A percentile compares a stretch with the other conserved stretches of the same genome.
phyloP scores from a whole-genome alignment of 768 basidiomycete species.

The Suillus cothurnatus region DNA sequence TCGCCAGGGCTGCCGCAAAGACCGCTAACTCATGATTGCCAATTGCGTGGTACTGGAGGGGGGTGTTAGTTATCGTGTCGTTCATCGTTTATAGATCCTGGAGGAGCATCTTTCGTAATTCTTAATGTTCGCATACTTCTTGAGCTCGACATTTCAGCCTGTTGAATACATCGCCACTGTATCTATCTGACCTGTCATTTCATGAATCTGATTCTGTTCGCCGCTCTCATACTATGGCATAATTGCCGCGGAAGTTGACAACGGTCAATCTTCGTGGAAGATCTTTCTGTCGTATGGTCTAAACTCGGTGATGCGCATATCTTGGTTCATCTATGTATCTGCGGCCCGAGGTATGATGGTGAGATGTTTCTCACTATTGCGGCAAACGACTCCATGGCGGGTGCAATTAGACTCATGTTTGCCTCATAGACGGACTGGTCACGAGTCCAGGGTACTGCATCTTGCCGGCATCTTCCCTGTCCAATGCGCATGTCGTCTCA shows the following conservation, averaged over 20 bases:
- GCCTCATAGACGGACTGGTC: background rate
- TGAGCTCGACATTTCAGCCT: slow-evolving; percentile 1
- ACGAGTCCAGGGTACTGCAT: background rate
- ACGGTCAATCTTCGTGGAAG: background rate
- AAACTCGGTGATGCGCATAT: background rate
- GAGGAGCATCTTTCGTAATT: slow-evolving; percentile 5
- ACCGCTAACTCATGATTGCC: background rate
- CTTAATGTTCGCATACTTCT: slow-evolving; percentile 7
- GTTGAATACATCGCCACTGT: slow-evolving; percentile 7
- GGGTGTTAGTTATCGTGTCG: background rate
- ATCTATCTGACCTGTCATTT: slow-evolving; percentile 4
- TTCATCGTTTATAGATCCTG: slow-evolving; percentile 7
- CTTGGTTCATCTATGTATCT: background rate
- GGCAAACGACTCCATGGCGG: background rate
- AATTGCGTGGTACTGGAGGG: background rate
- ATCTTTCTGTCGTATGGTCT: background rate
- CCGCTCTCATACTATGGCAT: background rate
- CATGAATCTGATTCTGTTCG: background rate
- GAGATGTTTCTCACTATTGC: background rate
- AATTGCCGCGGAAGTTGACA: background rate
- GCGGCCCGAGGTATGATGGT: background rate
- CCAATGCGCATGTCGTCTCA: background rate
- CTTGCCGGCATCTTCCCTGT: background rate
- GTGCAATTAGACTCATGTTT: background rate
- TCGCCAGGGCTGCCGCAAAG: background rate